phyloP scores from a whole-genome alignment of 192 early-diverging fungal genomes.

The Coemansia sp. region DNA sequence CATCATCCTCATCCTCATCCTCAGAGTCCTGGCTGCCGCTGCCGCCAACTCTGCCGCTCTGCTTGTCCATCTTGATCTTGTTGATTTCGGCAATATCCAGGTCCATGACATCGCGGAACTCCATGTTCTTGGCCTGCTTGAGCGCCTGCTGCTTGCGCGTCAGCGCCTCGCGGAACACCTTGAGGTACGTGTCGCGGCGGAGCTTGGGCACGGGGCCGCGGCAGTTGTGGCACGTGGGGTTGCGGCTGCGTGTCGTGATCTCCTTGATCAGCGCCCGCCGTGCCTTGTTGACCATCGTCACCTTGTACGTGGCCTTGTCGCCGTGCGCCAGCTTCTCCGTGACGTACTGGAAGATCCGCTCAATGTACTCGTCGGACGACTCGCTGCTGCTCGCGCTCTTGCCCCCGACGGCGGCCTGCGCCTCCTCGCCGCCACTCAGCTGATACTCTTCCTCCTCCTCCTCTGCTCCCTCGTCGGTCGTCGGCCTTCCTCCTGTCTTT shows the following conservation, averaged over 20 bases:
- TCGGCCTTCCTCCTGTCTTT: constrained; percentile 36
- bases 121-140: constrained; percentile 66
- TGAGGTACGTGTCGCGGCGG: constrained; percentile 79
- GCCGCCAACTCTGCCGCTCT: background rate
- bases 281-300: constrained; percentile 50
- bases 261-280: constrained; percentile 49
- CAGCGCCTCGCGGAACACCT: constrained; percentile 83
- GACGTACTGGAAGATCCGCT: constrained; percentile 66
- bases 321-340: constrained; percentile 28
- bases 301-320: constrained; percentile 39
- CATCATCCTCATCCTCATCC: constrained; percentile 52
- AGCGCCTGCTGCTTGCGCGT: constrained; percentile 62
- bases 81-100: constrained; percentile 21
- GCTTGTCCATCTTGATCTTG: background rate
- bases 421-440: constrained; percentile 14
- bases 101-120: constrained; percentile 41
- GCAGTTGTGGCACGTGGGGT: constrained; percentile 70
- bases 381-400: constrained; percentile 23
- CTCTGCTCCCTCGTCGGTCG: constrained; percentile 53
- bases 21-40: background rate
- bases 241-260: constrained; percentile 36
- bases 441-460: constrained; percentile 17
- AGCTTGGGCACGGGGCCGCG: constrained; percentile 65
- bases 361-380: constrained; percentile 62
- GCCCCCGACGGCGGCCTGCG: background rate